These are phyloP conservation scores for Glycyrrhiza uralensis DNA, from an alignment of 306 rosid species.

Conservation along the genomic window DNA sequence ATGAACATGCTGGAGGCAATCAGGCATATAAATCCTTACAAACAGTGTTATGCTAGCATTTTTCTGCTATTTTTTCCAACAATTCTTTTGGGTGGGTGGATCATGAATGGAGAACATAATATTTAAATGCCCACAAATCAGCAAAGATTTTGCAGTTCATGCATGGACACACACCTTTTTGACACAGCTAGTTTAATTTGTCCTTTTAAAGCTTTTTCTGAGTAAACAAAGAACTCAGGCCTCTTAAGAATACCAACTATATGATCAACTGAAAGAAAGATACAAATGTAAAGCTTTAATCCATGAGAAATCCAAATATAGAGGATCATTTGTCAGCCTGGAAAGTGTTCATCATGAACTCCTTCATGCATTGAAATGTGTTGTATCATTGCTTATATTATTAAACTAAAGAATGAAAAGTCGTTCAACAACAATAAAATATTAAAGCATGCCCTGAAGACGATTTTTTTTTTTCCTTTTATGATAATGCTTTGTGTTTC, in stretches of 20 bases:
- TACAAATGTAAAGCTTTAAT: neutral
- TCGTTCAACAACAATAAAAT: too few species aligned
- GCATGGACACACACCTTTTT: neutral
- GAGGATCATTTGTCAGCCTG: conserved; percentile 1
- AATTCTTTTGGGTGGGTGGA: neutral
- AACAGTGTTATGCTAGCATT: neutral
- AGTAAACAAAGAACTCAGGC: neutral
- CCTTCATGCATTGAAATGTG: neutral
- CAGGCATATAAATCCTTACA: too few species aligned
- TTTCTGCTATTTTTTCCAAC: neutral
- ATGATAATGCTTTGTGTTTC: neutral
- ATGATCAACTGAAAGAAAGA: neutral
- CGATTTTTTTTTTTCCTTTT: neutral
- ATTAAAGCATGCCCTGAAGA: neutral
- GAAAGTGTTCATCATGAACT: neutral
- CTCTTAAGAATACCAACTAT: neutral
- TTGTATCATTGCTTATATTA: neutral
- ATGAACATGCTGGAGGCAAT: too few species aligned
- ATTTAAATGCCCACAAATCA: neutral
- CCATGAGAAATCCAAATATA: neutral
- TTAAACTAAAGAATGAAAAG: neutral
- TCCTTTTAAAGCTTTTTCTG: neutral
- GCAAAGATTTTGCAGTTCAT: neutral
- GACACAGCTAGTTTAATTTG: neutral
- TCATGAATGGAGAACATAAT: neutral